Conservation (phyloP, 345 rosid species). For the Salix dunnii region DNA sequence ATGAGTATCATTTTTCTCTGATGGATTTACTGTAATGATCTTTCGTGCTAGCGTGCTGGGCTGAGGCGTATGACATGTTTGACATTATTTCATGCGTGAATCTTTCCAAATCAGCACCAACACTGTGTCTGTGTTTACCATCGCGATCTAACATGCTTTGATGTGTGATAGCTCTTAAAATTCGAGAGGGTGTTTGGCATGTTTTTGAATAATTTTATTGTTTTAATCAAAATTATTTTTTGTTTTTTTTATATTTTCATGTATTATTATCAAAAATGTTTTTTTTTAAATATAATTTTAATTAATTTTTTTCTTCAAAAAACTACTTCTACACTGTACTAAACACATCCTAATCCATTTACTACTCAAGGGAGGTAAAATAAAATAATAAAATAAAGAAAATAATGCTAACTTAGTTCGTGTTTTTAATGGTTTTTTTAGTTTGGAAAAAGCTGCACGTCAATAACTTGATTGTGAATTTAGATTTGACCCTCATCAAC, state of each 20-base stretch:
- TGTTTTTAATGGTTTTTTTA: background rate
- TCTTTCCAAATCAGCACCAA: background rate
- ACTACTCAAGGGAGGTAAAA: background rate
- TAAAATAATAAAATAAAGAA: background rate
- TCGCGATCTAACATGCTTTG: too few relatives aligned
- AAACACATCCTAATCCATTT: background rate
- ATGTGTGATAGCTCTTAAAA: too few relatives aligned
- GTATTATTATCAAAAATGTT: too few relatives aligned
- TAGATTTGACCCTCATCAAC: background rate
- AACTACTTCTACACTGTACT: too few relatives aligned
- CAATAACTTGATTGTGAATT: background rate
- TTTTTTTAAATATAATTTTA: too few relatives aligned
- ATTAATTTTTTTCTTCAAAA: too few relatives aligned
- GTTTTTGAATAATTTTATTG: too few relatives aligned
- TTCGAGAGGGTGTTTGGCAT: too few relatives aligned
- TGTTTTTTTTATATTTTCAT: too few relatives aligned
- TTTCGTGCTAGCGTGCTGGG: slow-evolving; percentile 3
- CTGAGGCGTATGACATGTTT: background rate
- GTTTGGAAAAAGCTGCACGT: background rate
- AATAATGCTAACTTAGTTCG: background rate
- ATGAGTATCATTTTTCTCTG: background rate
- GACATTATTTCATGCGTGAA: background rate
- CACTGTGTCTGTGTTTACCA: too few relatives aligned
- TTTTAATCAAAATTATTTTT: too few relatives aligned
- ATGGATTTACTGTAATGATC: background rate